These are phyloP conservation scores for Alliaria petiolata DNA, from an alignment of 345 rosid genomes.

Conservation along the genomic window DNA sequence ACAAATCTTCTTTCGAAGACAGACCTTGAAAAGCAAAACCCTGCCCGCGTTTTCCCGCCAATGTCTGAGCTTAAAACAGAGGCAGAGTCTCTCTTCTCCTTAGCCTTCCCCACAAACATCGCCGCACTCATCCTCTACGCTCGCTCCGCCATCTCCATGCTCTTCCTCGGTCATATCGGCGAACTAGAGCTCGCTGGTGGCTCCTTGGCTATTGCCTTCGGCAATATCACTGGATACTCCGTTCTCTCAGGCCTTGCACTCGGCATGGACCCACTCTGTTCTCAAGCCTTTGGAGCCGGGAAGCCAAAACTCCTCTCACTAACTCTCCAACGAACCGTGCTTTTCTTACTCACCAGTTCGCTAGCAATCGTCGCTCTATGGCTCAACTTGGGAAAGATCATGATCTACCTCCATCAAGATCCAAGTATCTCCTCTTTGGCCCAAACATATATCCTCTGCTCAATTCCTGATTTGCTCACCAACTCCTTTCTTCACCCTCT, in stretches of 20 bases:
- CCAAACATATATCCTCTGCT: slow-evolving; percentile 59
- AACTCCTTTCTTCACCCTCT: slow-evolving; percentile 83
- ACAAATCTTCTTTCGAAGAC: slow-evolving; percentile 10
- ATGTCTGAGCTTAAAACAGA: slow-evolving; percentile 46
- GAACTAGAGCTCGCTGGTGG: slow-evolving; percentile 88
- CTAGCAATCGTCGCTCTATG: slow-evolving; percentile 63
- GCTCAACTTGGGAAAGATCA: slow-evolving; percentile 62
- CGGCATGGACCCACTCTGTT: slow-evolving; percentile 96
- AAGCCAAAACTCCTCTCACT: slow-evolving; percentile 77
- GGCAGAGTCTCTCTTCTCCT: slow-evolving; percentile 58
- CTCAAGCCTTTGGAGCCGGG: slow-evolving; percentile 88
- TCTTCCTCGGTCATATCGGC: slow-evolving; percentile 86
- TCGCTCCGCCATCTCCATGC: slow-evolving; percentile 86
- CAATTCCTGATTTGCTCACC: slow-evolving; percentile 79
- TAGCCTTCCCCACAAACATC: slow-evolving; percentile 79
- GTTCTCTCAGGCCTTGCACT: slow-evolving; percentile 88
- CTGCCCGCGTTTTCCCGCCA: slow-evolving; percentile 14
- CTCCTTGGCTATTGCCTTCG: slow-evolving; percentile 88
- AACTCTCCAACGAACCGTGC: slow-evolving; percentile 75
- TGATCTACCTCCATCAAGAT: slow-evolving; percentile 68
- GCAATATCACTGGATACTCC: slow-evolving; percentile 89
- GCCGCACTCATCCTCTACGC: slow-evolving; percentile 83
- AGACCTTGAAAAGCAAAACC: slow-evolving; percentile 24
- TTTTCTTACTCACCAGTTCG: slow-evolving; percentile 63
- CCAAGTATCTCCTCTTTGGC: slow-evolving; percentile 57